Evolutionary conservation across 306 rosid species (phyloP), one percentile per base, ranked within the genome.

Genomic region (Mucuna pruriens): DNA sequence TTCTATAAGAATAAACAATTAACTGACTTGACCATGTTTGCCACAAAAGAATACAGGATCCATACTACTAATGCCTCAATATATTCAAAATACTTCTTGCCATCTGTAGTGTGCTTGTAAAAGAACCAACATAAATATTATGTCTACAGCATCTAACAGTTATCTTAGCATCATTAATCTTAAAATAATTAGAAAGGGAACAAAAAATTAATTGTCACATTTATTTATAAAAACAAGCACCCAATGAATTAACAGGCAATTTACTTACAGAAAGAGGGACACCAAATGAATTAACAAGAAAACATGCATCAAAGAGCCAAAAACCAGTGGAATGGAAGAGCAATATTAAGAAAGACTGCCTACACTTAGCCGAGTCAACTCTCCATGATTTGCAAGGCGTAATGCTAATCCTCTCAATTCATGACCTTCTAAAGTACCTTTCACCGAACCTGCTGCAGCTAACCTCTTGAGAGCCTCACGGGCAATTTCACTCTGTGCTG

Each of bases 321-420:
- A 44, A 77, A 49, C 15, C 33, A 76, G 64, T 39, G 65, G 69
- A 76, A 52, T 22, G 57, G 74, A 79, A 74, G 49, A 62, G 71
- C 77, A 72, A 39, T 72, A 76, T 46, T 77, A 51, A 60, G 80
- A 40, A 52, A 40, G 85, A 64, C 23, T 17, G 80, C 98, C 5
- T 95, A 93, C 99, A 77, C 92, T 90, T 48, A 95, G 94, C 79
- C 97, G 88, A 23, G 98, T 93, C 92, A 95, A 86, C 86, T 95
- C 98, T 74, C 97, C 98, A 83, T 93, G 99, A 87, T 93, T 95
- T 74, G 99, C 98, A 29, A 95, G 92, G 85, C 98, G 97, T 81
- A 95, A 79, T 64, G 97, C 94, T 68, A 89, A 85, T 66, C 99
- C 98, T 83, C 98, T 90, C 79, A 95, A 74, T 80, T 90, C 97